Evolutionary conservation across 805 yeast species (phyloP), one percentile per base, ranked within the genome.

Genomic region (Novakomyces olei): DNA sequence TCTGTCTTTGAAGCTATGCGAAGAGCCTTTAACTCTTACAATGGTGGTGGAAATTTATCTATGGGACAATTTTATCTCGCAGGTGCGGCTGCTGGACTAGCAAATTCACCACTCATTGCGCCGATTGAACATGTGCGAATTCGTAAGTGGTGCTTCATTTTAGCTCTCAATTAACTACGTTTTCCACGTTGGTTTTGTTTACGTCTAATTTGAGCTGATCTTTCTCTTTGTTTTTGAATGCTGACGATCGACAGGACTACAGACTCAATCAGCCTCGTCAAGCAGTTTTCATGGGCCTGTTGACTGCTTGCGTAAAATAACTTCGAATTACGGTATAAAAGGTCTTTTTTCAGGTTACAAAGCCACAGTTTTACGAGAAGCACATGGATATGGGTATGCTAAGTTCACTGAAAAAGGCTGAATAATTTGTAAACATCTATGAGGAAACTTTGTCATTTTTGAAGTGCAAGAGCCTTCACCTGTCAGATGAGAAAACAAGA

Each of bases 121-220:
- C 98, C 98, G 2, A 85, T 88, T 40, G 98, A 88, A 51, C 96
- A 81, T 48, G 66, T 88, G 37, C 72, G 99, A 59, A 83, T 88
- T 44, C 64, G 31, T n/a, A n/a, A n/a, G n/a, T n/a, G n/a, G n/a
- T n/a, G n/a, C n/a, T n/a, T n/a, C n/a, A n/a, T n/a, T n/a, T n/a
- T n/a, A n/a, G n/a, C n/a, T n/a, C n/a, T n/a, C n/a, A n/a, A n/a
- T n/a, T n/a, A n/a, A n/a, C n/a, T n/a, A n/a, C n/a, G n/a, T n/a
- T n/a, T n/a, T n/a, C n/a, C n/a, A n/a, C n/a, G n/a, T n/a, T n/a
- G n/a, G n/a, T n/a, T n/a, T n/a, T n/a, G n/a, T n/a, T n/a, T n/a
- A n/a, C n/a, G n/a, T n/a, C n/a, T n/a, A n/a, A n/a, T n/a, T n/a
- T n/a, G n/a, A n/a, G n/a, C n/a, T n/a, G n/a, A n/a, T n/a, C n/a